These are phyloP conservation scores for Bipolaris gigantea DNA, from an alignment of 2,329 filamentous ascomycete genomes.

Conservation along the genomic window DNA sequence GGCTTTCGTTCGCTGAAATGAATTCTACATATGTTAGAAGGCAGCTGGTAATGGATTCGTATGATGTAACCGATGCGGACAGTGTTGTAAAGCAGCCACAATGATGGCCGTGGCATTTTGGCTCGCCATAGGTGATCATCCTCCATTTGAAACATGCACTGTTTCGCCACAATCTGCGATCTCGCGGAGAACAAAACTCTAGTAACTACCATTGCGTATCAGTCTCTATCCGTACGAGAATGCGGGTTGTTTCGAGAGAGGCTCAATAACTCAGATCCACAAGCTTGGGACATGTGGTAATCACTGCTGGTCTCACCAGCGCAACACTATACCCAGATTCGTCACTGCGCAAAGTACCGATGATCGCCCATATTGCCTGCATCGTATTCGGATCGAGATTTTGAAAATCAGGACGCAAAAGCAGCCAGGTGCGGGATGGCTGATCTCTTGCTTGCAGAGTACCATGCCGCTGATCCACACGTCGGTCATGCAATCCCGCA, in stretches of 20 bases:
- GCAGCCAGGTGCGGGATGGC: background rate
- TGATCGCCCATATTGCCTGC: constrained; percentile 2
- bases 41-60: background rate
- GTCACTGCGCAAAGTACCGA: background rate
- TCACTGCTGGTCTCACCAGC: constrained; percentile 1
- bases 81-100: background rate
- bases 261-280: background rate
- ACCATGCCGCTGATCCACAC: background rate
- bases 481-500: constrained; percentile 2
- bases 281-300: background rate
- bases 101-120: background rate
- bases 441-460: background rate
- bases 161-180: background rate
- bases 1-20: background rate
- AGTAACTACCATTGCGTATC: background rate
- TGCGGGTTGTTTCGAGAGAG: background rate
- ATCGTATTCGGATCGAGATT: constrained; percentile 3
- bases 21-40: too few species aligned
- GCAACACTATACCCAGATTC: background rate
- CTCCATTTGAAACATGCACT: background rate
- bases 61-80: background rate
- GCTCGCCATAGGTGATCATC: background rate
- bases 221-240: background rate
- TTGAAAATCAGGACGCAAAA: background rate
- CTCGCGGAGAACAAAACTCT: background rate